Base-by-base conservation (phyloP, 768 basidiomycete genomes). In the Leucocoprinus sp. region DNA sequence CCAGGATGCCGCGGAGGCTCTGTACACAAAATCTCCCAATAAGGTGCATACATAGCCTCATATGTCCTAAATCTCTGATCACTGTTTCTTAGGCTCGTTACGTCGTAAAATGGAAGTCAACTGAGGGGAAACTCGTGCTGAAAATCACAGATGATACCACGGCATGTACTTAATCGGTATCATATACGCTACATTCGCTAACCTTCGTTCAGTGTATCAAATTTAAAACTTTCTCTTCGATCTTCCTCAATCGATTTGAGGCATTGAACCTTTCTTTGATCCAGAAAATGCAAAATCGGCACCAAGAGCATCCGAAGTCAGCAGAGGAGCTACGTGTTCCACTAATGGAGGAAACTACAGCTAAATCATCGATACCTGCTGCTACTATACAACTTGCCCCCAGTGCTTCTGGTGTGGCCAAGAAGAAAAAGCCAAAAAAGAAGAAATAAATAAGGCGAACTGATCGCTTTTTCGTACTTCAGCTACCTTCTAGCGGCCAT, bases 241-340 rank as follows among this genome's bases (percentile, higher is more conserved):
- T 95, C 59, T 91, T 90, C 66, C 82, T 98, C 52, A 96, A 97
- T 72, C 86, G 93, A 54, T 97, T 98, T 67, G 93, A 97, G 64
- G 75, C 83, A 5, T 74, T 98, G 50, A 96, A 95, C 59, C 74
- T 86, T 34, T 79, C 84, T 5, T 70, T 96, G 42, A 85, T 91
- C 71, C 76, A 82, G 55, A 86, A 84, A 65, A 91, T 92, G 82
- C 84, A 80, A 58, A 90, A 92, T 56, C 71, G 59, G 12, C 70
- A 61, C 45, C 64, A 63, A 40, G 64, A 64, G 23, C 59, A 64
- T 9, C 56, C 64, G 19, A 27, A 57, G 7, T 43, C 54, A 36
- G 49, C 52, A 17, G 58, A 59, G 18, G 51, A 52, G 51, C 54
- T 42, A 50, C 58, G 52, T 27, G 35, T 35, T 6, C 41, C 42